Conservation (phyloP, 2,329 filamentous ascomycete species). For the Scytalidium lignicola region DNA sequence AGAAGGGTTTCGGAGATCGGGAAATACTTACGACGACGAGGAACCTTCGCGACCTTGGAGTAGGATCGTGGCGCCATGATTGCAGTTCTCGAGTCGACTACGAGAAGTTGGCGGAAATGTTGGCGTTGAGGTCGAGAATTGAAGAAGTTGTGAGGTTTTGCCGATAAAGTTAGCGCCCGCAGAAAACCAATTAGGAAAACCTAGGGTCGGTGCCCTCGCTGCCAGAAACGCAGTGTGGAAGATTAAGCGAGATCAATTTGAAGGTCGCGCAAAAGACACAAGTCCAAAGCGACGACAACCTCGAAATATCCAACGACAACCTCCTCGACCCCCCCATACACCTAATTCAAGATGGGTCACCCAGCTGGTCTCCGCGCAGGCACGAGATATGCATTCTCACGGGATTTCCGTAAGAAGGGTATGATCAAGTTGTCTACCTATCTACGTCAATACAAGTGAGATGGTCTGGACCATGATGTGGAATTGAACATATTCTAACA, state of each 20-base stretch:
- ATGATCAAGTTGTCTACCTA: constrained; percentile 92
- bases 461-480: constrained; percentile 11
- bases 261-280: constrained; percentile 5
- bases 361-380: constrained; percentile 80
- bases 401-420: constrained; percentile 92
- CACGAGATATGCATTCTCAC: constrained; percentile 91
- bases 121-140: constrained; percentile 11
- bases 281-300: constrained; percentile 9
- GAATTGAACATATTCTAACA: constrained; percentile 36
- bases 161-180: neutral
- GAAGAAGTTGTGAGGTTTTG: constrained; percentile 1
- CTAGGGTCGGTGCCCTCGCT: neutral
- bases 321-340: constrained; percentile 27
- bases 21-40: constrained; percentile 59
- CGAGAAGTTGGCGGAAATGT: constrained; percentile 3
- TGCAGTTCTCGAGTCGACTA: constrained; percentile 12
- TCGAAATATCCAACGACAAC: constrained; percentile 7
- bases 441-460: constrained; percentile 85
- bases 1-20: neutral
- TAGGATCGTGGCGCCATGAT: constrained; percentile 62
- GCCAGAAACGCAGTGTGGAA: neutral
- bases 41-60: constrained; percentile 99
- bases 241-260: constrained; percentile 4
- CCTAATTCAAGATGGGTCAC: constrained; percentile 62
- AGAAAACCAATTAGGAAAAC: constrained; percentile 2